Evolutionary conservation across 768 basidiomycete species (phyloP), one percentile per base, ranked within the genome.

Genomic region (Hydnomerulius pinastri): DNA sequence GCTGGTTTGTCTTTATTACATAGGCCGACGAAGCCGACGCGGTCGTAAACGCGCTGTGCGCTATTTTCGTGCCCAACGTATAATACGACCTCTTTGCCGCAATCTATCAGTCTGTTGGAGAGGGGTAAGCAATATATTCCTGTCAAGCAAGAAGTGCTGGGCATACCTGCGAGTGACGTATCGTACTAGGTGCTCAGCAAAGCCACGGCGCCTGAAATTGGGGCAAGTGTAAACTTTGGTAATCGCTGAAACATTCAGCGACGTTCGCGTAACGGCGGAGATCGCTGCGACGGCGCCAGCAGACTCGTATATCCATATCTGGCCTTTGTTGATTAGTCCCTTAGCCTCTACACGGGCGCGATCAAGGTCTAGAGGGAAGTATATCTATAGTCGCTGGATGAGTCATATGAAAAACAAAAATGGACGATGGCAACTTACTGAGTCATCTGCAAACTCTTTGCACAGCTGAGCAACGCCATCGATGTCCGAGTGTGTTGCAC

Each of bases 141-240:
- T 27, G 15, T 12, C 23, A 32, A 21, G 51, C 29, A 25, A 21
- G 13, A 48, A 5, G 17, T 25, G 20, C 17, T 20, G 27, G 13
- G 62, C 77, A 54, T 42, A 79, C 78, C 62, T 67, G 13, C 58
- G 62, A 40, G 76, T 77, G 21, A 81, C 78, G 50, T 65, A 63
- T 21, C 74, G 70, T 13, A 83, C 82, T 30, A 83, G 62, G 38
- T 70, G 69, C 60, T 79, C 77, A 13, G 81, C 82, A 58, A 75
- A 77, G 6, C 82, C 77, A 28, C 61, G 63, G 11, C 74, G 66
- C 48, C 80, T 64, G 71, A 71, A 79, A 21, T 59, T 57, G 0
- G 72, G 69, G 27, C 73, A 71, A 17, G 81, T 83, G 59, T 77
- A 80, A 1, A 82, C 81, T 61, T 83, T 83, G 7, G 81, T 80